Percentiles rank a stretch among this genome's conserved stretches.
phyloP scores from a whole-genome alignment of 176 grass and related monocot genomes.

The Tuctoria greenei region DNA sequence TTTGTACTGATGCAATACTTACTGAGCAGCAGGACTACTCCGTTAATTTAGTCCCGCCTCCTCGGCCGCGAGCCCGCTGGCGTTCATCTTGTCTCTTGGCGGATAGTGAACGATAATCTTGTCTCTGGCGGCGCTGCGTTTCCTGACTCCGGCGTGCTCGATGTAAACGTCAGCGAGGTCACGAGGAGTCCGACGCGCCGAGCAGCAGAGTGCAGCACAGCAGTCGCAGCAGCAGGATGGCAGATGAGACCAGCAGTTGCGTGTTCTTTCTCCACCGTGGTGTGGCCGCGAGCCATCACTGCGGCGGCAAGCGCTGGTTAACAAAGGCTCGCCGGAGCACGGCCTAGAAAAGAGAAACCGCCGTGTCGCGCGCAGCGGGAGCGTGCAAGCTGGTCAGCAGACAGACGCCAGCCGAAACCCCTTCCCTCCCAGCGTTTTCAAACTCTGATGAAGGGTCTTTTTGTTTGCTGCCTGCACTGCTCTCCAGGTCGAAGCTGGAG shows the following conservation, averaged over 20 bases:
- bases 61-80: too few species aligned
- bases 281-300: neutral
- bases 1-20: neutral
- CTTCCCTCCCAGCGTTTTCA: neutral
- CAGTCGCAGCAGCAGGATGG: neutral
- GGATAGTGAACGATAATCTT: neutral
- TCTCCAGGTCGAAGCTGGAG: neutral
- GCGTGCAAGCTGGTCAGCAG: constrained; percentile 37
- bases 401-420: constrained; percentile 18
- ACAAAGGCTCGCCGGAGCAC: neutral
- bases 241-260: too few species aligned
- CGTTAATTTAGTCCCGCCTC: neutral
- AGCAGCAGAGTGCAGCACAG: neutral
- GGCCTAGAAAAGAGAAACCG: neutral
- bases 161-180: neutral
- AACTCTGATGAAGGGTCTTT: constrained; percentile 11
- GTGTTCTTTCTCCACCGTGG: neutral
- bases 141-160: neutral
- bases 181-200: constrained; percentile 11
- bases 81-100: too few species aligned
- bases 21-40: neutral
- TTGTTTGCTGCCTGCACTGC: constrained; percentile 7
- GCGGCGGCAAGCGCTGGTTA: neutral
- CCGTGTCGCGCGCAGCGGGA: constrained; percentile 43
- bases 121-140: neutral